A percentile compares a stretch with the other conserved stretches of the same genome.
Conservation (phyloP, 768 basidiomycete species). For the Inosperma sp. region DNA sequence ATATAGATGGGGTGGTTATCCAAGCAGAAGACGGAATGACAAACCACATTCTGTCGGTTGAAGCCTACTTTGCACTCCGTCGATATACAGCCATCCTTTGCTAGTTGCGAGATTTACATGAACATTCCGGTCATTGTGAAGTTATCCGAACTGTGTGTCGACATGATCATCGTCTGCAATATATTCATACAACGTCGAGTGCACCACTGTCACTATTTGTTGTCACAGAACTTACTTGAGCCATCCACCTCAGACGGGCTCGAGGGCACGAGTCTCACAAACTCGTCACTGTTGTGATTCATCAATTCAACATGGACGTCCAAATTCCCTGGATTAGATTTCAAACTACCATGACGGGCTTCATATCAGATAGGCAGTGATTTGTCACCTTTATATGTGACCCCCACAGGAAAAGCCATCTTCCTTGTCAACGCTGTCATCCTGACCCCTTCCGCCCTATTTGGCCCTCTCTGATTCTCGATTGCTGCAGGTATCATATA, state of each 20-base stretch:
- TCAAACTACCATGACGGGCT: conserved; percentile 32
- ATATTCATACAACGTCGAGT: conserved; percentile 23
- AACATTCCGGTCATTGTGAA: conserved; percentile 30
- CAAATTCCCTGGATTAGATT: conserved; percentile 39
- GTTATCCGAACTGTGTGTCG: conserved; percentile 26
- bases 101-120: too few relatives aligned
- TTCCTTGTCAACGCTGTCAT: too few relatives aligned
- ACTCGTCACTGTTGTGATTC: conserved; percentile 37
- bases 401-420: too few relatives aligned
- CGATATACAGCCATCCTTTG: conserved; percentile 40
- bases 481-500: too few relatives aligned
- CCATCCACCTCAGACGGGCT: too few relatives aligned
- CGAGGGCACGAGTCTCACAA: conserved; percentile 36
- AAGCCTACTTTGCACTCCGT: conserved; percentile 38
- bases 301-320: conserved; percentile 32
- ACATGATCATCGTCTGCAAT: conserved; percentile 36
- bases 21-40: conserved; percentile 39
- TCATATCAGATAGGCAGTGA: conserved; percentile 35
- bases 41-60: conserved; percentile 30
- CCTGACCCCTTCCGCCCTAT: too few relatives aligned
- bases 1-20: conserved; percentile 34
- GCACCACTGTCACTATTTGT: too few relatives aligned
- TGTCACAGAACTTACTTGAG: too few relatives aligned
- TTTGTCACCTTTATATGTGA: too few relatives aligned
- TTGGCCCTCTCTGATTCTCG: too few relatives aligned